A percentile compares a stretch with the other conserved stretches of the same genome.
These are phyloP conservation scores for Hemerocallis citrina DNA, from an alignment of 106 monocot genomes.

Conservation along the genomic window DNA sequence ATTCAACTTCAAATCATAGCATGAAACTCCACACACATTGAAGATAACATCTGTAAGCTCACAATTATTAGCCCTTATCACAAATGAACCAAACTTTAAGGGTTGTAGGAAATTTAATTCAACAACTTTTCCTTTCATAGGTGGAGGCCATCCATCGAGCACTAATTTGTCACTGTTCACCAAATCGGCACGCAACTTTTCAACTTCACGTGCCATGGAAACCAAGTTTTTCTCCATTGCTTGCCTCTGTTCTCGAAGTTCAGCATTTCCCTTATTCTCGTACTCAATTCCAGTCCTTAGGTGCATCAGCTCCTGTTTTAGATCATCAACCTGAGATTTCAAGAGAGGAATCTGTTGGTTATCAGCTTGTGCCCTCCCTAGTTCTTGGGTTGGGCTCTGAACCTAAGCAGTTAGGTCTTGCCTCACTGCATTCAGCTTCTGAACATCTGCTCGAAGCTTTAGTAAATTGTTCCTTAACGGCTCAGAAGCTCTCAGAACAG, in stretches of 20 bases:
- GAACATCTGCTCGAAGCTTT: conserved; percentile 32
- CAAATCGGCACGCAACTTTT: conserved; percentile 41
- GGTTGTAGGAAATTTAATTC: no score
- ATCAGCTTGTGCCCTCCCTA: conserved; percentile 49
- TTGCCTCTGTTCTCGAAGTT: conserved; percentile 52
- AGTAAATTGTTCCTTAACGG: conserved; percentile 38
- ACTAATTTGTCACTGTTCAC: conserved; percentile 27
- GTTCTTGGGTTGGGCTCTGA: conserved; percentile 42
- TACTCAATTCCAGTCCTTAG: conserved; percentile 65
- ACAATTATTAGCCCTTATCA: no score
- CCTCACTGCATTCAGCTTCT: conserved; percentile 39
- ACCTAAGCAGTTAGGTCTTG: conserved; percentile 51
- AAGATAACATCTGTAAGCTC: no score
- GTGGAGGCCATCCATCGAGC: no score
- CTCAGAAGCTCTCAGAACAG: conserved; percentile 46
- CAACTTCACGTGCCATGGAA: conserved; percentile 63
- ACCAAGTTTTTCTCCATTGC: conserved; percentile 63
- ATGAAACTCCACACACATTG: no score
- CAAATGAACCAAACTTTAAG: no score
- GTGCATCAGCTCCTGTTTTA: conserved; percentile 59
- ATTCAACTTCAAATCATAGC: no score
- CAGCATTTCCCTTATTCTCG: conserved; percentile 74
- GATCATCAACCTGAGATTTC: conserved; percentile 52
- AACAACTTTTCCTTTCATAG: no score
- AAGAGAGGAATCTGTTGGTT: conserved; percentile 40